A percentile compares a stretch with the other conserved stretches of the same genome.
Conservation (phyloP, 768 basidiomycete genomes). For the Calocybe indica region DNA sequence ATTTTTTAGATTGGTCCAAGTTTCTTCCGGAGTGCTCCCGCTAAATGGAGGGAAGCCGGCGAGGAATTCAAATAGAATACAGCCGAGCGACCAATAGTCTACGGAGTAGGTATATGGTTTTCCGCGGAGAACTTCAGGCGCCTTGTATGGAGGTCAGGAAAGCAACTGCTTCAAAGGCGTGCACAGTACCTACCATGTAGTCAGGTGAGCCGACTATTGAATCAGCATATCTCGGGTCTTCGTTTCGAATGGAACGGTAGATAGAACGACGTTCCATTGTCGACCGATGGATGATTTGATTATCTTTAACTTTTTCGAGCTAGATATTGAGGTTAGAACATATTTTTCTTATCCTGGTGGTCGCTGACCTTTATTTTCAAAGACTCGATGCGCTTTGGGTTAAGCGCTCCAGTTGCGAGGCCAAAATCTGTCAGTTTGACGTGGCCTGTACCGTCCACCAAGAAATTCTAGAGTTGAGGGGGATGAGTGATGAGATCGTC, state of each 20-base stretch:
- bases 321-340: conserved; percentile 20
- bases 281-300: conserved; percentile 81
- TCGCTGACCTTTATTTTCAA: conserved; percentile 78
- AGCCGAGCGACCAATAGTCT: conserved; percentile 98
- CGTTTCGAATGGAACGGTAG: conserved; percentile 86
- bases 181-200: conserved; percentile 69
- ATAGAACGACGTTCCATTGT: conserved; percentile 93
- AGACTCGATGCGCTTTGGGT: conserved; percentile 91
- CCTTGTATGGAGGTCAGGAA: conserved; percentile 22
- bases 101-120: conserved; percentile 95
- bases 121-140: conserved; percentile 88
- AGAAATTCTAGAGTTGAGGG: conserved; percentile 67
- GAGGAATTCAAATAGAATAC: conserved; percentile 95
- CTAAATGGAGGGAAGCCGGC: conserved; percentile 98
- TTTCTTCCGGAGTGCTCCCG: conserved; percentile 92
- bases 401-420: conserved; percentile 92
- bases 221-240: conserved; percentile 91
- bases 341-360: neutral
- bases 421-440: conserved; percentile 99
- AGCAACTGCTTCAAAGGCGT: neutral
- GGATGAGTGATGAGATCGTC: neutral
- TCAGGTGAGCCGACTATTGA: conserved; percentile 98
- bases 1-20: conserved; percentile 98
- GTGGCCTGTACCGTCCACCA: conserved; percentile 92
- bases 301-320: conserved; percentile 97